Evolutionary conservation across 116 monocot genomes (phyloP), one percentile per base, ranked within the genome.

Genomic region (Trichopus zeylanicus): DNA sequence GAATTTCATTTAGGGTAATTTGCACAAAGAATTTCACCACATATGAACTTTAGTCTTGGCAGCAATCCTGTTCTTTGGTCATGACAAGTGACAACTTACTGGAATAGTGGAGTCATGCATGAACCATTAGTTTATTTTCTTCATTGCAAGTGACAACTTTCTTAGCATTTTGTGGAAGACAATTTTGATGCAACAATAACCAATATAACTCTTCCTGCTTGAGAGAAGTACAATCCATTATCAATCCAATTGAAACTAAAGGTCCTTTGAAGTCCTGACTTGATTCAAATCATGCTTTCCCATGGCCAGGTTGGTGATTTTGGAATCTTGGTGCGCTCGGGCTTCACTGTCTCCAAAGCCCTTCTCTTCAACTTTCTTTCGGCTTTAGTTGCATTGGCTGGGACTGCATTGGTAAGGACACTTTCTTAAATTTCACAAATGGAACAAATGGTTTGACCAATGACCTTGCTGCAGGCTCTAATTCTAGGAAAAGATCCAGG

Each of bases 401-500:
- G 97, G 64, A 97, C 97, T 60, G 91, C 91, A 38, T 66, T 97
- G 71, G 97, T 94, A 29, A 68, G 75, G 72, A 60, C 19, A 15
- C 6, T 21, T n/a, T n/a, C n/a, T n/a, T n/a, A n/a, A n/a, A n/a
- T n/a, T n/a, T n/a, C n/a, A n/a, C n/a, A n/a, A n/a, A n/a, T 6
- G 16, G 9, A 49, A 49, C 49, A 16, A 20, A 49, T 7, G 49
- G 3, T 49, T 8, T 49, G 23, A 49, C 1, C 19, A 9, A 22
- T 35, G 51, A 9, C 49, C 31, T 30, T 47, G 28, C 19, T 70
- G 48, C 59, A 94, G 94, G 94, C 94, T 56, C 67, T 97, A 53
- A 55, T 85, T 70, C 63, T 97, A 62, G 97, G 97, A 7, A 97
- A 87, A 72, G 87, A 91, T 68, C 91, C 91, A n/a, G 97, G 97